Evolutionary conservation across 495 filamentous ascomycete species (phyloP), one percentile per base, ranked within the genome.

Genomic region (Pyrenula aspistea): DNA sequence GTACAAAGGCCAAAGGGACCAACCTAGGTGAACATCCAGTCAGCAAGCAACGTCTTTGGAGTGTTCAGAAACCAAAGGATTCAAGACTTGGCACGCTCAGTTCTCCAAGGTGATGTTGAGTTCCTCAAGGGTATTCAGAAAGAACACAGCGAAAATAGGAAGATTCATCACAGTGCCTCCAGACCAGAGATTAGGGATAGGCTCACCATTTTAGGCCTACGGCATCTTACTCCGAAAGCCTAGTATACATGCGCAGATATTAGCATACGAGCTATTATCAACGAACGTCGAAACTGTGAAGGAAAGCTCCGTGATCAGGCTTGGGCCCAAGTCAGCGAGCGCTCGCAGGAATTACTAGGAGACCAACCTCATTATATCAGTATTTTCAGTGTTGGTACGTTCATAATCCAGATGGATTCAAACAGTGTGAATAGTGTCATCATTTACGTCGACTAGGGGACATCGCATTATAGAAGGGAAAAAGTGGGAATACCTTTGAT

Each of bases 361-460:
- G 21, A 76, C 80, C 73, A 76, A 91, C 87, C 88, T 92, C 88
- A 93, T 93, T 94, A 94, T 91, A 96, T 96, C 91, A 96, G 91
- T 95, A 85, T 93, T 92, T 89, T 84, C 77, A 82, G 72, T 81
- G 69, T 75, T 78, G 75, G 68, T 73, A 79, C 80, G 85, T 87
- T 93, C 90, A 94, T 85, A 71, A 77, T 84, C 83, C 64, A 72
- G 76, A 71, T 72, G 73, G 73, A 83, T 81, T 96, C 91, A 91
- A 90, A 96, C 88, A 96, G 91, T 96, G 91, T 96, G 91, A 96
- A 96, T 96, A 87, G 73, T 73, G 72, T 86, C 80, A 88, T 88
- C 85, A 88, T n/a, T n/a, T n/a, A n/a, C n/a, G n/a, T n/a, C n/a
- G n/a, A n/a, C n/a, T n/a, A n/a, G n/a, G n/a, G n/a, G n/a, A n/a